Evolutionary conservation across 768 basidiomycete genomes (phyloP).

Genomic region (Suillus luteus): DNA sequence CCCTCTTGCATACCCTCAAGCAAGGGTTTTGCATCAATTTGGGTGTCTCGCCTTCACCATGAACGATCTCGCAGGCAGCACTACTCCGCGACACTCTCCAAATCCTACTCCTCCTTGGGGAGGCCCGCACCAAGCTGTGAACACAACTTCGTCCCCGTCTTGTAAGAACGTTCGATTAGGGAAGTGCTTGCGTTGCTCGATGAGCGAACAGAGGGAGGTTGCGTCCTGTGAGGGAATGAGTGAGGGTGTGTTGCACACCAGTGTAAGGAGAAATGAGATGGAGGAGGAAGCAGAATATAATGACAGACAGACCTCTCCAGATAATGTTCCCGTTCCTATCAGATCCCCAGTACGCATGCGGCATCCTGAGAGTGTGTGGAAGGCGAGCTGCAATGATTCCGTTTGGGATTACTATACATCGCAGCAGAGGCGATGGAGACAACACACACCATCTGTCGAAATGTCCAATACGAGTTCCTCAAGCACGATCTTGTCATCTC

Average conservation of each 20-base stretch:
- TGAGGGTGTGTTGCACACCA: neutral
- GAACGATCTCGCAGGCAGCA: constrained; percentile 3
- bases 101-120: constrained; percentile 1
- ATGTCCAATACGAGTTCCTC: constrained; percentile 12
- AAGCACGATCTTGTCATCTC: constrained; percentile 4
- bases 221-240: neutral
- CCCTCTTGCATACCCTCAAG: no score
- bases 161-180: constrained; percentile 5
- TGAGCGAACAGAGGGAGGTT: constrained; percentile 7
- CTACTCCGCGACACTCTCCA: constrained; percentile 11
- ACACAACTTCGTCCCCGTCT: constrained; percentile 3
- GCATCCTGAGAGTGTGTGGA: constrained; percentile 10
- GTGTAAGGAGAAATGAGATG: no score
- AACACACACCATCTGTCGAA: constrained; percentile 7
- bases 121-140: constrained; percentile 5
- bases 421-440: neutral
- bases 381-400: constrained; percentile 3
- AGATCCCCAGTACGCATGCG: constrained; percentile 12
- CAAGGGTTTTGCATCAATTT: neutral
- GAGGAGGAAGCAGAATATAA: neutral
- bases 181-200: constrained; percentile 9
- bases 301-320: constrained; percentile 9
- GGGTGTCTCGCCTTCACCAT: neutral
- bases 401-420: neutral
- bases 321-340: constrained; percentile 10